A percentile compares a stretch with the other conserved stretches of the same genome.
These are phyloP conservation scores for Leccinum variicolor DNA, from an alignment of 768 basidiomycete species.

Conservation along the genomic window DNA sequence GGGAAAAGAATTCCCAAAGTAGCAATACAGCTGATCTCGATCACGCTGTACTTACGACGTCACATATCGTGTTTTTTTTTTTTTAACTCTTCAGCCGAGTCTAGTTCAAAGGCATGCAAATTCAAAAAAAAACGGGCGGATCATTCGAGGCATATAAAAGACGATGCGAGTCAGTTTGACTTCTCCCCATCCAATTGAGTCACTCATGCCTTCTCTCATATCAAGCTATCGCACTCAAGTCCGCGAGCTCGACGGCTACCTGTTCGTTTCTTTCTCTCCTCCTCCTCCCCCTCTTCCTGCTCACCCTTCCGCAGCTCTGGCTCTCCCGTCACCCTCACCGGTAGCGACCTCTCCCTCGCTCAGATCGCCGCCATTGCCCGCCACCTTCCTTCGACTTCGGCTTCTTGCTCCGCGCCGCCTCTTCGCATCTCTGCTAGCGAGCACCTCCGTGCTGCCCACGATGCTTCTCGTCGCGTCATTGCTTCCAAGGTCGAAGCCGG, in stretches of 20 bases:
- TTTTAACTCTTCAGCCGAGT: neutral
- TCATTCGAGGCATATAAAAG: constrained; percentile 10
- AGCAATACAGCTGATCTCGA: constrained; percentile 7
- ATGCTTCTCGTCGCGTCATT: constrained; percentile 46
- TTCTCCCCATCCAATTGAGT: neutral
- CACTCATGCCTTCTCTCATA: constrained; percentile 37
- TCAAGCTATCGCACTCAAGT: constrained; percentile 55
- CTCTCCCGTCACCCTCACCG: constrained; percentile 60
- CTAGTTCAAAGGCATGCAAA: neutral
- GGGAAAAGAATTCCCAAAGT: neutral
- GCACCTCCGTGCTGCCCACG: constrained; percentile 47
- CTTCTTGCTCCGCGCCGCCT: constrained; percentile 30
- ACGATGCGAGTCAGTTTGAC: neutral
- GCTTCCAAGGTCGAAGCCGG: constrained; percentile 27
- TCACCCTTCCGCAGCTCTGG: constrained; percentile 47
- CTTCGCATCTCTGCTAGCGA: constrained; percentile 20
- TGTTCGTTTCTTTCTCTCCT: constrained; percentile 37
- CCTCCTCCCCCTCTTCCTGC: neutral
- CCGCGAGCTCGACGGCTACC: constrained; percentile 62
- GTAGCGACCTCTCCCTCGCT: constrained; percentile 68
- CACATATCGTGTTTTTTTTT: constrained; percentile 18
- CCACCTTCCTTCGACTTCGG: constrained; percentile 41
- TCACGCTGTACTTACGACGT: constrained; percentile 13
- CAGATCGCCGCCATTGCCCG: constrained; percentile 77
- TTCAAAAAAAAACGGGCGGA: constrained; percentile 18